Base-by-base conservation (phyloP, 352 stramenopile species). In the Pythium aristosporum region DNA sequence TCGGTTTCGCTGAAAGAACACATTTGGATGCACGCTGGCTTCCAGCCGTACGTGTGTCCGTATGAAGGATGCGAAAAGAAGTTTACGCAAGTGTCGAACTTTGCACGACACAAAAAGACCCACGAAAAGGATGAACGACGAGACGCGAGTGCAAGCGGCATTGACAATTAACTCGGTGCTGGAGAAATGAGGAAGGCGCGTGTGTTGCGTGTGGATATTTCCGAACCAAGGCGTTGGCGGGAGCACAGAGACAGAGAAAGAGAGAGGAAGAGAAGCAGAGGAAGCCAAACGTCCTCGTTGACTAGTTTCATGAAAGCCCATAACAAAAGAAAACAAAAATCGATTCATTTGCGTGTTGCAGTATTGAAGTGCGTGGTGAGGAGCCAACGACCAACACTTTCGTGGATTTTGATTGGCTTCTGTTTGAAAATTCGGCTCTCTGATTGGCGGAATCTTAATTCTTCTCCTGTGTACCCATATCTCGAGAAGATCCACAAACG, bases 1-100 rank as follows among this genome's bases (percentile, higher is more conserved):
- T 96, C 84, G 23, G 90, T 94, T 43, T 97, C 92, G 51, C 72
- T 97, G 16, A 96, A 94, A 61, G 92, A 96, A 63, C 91, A 97
- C 73, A 96, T 96, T 42, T 94, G 89, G 80, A 96, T 94, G 75
- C 91, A 97, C 63, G 88, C 85, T 0, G 88, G 87, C 30, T 89
- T 96, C 67, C 88, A 97, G 70, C 91, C 91, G 25, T 97, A 96
- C 71, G 83, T 94, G 60, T 97, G 91, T 86, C 89, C 85, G 30
- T 96, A 91, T 46, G 80, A 91, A 56, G 87, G 82, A 46, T 97
- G 91, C 54, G 77, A 89, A 60, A 97, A 96, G 73, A 88, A 87
- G 55, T 97, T 97, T 47, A 94, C 88, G 58, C 88, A 96, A 47
- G 86, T 93, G 34, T 92, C 82, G 28, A 92, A 94, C 67, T 93